phyloP scores from a whole-genome alignment of 768 basidiomycete species.

The Fomitopsis pulvina region DNA sequence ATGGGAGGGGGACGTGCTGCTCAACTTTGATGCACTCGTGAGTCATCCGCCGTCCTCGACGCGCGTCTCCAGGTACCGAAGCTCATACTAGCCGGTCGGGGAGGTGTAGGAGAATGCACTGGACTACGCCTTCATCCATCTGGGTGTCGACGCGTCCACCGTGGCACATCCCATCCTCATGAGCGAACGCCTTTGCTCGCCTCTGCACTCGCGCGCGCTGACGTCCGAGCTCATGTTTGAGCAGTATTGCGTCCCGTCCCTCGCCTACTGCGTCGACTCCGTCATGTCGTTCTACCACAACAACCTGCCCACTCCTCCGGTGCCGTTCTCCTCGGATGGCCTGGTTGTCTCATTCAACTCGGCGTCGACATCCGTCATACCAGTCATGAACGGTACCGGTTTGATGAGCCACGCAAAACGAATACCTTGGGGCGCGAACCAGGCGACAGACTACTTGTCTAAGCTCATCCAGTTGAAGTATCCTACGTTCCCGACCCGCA shows the following conservation, averaged over 20 bases:
- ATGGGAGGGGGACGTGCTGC: slow-evolving; percentile 91
- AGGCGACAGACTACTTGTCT: slow-evolving; percentile 86
- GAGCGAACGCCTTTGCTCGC: slow-evolving; percentile 87
- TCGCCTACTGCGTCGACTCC: slow-evolving; percentile 85
- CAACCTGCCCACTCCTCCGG: slow-evolving; percentile 31
- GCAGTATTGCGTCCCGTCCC: slow-evolving; percentile 77
- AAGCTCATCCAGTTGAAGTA: slow-evolving; percentile 96
- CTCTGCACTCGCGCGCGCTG: slow-evolving; percentile 83
- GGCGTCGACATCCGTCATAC: slow-evolving; percentile 85
- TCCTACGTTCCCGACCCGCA: slow-evolving; percentile 82
- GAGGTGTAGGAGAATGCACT: slow-evolving; percentile 80
- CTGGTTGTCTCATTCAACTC: slow-evolving; percentile 89
- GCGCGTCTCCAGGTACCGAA: slow-evolving; percentile 1
- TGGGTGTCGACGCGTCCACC: slow-evolving; percentile 72
- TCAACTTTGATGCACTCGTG: slow-evolving; percentile 92
- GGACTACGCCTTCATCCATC: slow-evolving; percentile 84
- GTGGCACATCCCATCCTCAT: slow-evolving; percentile 89
- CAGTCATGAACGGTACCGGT: slow-evolving; percentile 76
- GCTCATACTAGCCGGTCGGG: slow-evolving; percentile 4
- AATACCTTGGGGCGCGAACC: slow-evolving; percentile 90
- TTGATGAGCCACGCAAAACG: slow-evolving; percentile 83
- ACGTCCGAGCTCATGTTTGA: slow-evolving; percentile 98
- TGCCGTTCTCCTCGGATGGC: slow-evolving; percentile 57
- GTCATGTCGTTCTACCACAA: slow-evolving; percentile 92
- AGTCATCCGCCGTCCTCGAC: slow-evolving; percentile 25